Evolutionary conservation across 192 early-diverging fungal species (phyloP).

Genomic region (Entomortierella lignicola): DNA sequence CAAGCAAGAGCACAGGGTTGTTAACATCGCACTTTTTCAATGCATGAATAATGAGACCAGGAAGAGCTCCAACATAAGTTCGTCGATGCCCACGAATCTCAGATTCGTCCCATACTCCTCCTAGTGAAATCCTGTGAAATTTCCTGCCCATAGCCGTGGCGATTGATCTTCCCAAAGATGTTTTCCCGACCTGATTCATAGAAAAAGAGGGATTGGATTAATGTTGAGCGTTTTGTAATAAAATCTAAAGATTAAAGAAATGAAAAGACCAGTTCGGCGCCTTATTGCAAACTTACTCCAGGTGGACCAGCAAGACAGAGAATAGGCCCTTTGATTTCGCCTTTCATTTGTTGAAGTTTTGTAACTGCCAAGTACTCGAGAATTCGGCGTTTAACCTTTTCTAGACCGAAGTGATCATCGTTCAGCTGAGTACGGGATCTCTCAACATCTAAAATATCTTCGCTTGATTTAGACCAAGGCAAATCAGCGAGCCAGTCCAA

Average conservation of each 20-base stretch:
- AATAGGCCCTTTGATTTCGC: constrained; percentile 81
- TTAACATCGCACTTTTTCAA: constrained; percentile 74
- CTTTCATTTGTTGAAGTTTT: constrained; percentile 73
- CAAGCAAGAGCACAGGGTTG: constrained; percentile 84
- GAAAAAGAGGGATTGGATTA: not conserved
- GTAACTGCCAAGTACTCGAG: constrained; percentile 87
- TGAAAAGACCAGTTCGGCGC: not conserved
- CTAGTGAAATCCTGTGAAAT: constrained; percentile 86
- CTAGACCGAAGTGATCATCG: constrained; percentile 85
- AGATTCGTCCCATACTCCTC: constrained; percentile 89
- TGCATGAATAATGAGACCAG: constrained; percentile 83
- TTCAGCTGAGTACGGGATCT: constrained; percentile 74
- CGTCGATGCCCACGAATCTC: constrained; percentile 90
- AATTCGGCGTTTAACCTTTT: constrained; percentile 83
- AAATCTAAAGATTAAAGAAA: not conserved
- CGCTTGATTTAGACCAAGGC: constrained; percentile 74
- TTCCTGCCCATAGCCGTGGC: constrained; percentile 79
- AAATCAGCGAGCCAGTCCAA: constrained; percentile 82
- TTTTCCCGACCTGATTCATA: constrained; percentile 85
- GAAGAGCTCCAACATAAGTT: constrained; percentile 89
- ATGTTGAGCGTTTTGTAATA: too few species aligned
- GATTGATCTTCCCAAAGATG: constrained; percentile 83
- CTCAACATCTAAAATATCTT: constrained; percentile 75
- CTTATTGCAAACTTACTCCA: constrained; percentile 58
- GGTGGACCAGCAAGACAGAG: constrained; percentile 76